Percentiles rank a stretch among this genome's conserved stretches.
phyloP scores from a whole-genome alignment of 768 basidiomycete genomes.

The Hericium rajendrae region DNA sequence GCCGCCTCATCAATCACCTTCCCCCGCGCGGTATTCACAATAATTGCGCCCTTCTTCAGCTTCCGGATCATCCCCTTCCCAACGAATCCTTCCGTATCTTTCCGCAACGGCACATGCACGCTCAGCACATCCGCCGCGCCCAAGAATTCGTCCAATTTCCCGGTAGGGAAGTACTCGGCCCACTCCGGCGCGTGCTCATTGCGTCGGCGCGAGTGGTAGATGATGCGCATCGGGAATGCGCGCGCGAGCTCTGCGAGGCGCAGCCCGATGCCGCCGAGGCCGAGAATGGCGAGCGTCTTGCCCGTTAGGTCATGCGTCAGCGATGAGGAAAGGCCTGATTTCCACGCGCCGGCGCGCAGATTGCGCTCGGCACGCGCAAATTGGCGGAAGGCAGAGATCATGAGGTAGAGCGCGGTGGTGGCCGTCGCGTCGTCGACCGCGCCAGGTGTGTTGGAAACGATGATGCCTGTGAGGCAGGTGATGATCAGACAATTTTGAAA shows the following conservation, averaged over 20 bases:
- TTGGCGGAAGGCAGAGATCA: conserved; percentile 70
- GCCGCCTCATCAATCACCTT: conserved; percentile 85
- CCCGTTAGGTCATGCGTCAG: conserved; percentile 55
- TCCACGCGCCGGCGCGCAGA: conserved; percentile 52
- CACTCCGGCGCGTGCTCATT: conserved; percentile 53
- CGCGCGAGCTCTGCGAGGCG: conserved; percentile 62
- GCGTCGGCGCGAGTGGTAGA: conserved; percentile 66
- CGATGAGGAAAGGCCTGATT: conserved; percentile 36
- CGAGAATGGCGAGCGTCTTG: conserved; percentile 63
- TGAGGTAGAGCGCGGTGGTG: conserved; percentile 75
- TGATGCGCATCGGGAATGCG: conserved; percentile 82
- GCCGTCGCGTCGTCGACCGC: conserved; percentile 90
- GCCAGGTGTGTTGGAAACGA: conserved; percentile 80
- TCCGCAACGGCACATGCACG: conserved; percentile 72
- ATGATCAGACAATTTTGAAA: too few species aligned
- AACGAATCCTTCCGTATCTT: conserved; percentile 65
- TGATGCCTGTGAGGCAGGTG: conserved; percentile 42
- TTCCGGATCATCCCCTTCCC: conserved; percentile 66
- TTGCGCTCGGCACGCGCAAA: conserved; percentile 56
- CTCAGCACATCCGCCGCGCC: conserved; percentile 72
- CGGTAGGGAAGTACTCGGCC: conserved; percentile 63
- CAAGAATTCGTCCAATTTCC: conserved; percentile 53
- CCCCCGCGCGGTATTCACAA: conserved; percentile 87
- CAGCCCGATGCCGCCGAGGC: conserved; percentile 69
- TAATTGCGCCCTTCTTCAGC: conserved; percentile 68